Evolutionary conservation across 2,329 filamentous ascomycete species (phyloP), one percentile per base, ranked within the genome.

Genomic region (Bipolaris bicolor): DNA sequence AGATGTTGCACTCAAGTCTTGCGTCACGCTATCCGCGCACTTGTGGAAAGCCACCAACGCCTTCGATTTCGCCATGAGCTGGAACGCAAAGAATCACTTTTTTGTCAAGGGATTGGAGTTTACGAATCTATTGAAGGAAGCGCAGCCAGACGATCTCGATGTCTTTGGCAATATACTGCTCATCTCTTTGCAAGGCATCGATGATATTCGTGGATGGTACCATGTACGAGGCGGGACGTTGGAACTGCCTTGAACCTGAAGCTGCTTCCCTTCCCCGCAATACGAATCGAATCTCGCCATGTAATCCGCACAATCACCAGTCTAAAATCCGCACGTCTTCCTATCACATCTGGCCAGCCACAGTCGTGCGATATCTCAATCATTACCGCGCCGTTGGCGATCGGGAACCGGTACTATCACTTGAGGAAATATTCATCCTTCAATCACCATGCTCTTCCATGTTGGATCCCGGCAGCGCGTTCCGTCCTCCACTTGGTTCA

Each of bases 131-230:
- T 39, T 75, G 18, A 49, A 53, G 20, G 49, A 58, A 10, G 70
- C 65, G 1, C 46, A 61, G 7, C 66, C 67, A 0, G 64, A 70
- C 31, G 69, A 76, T 56, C 55, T 75, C 10, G 72, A 74, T 51
- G 50, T 55, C 0, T 75, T 75, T 54, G 64, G 63, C 5, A 68
- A 61, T 16, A 72, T 71, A 55, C 55, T 75, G 16, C 55, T 76
- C 49, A 58, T 69, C 3, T 59, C 64, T 3, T 18, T 69, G 2
- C 58, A 70, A 52, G 71, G 72, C 0, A 62, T 69, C 7, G 71
- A 75, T 47, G 69, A 73, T 22, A 62, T 73, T 6, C 65, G 60
- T 49, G 72, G 66, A 7, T 74, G 72, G 71, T 69, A 72, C 26
- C 53, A 69, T 31, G 59, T 56, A 16, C 52, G 60, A 37, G 72